phyloP scores from a whole-genome alignment of 2,329 filamentous ascomycete genomes.

The Pseudogymnoascus sp. region DNA sequence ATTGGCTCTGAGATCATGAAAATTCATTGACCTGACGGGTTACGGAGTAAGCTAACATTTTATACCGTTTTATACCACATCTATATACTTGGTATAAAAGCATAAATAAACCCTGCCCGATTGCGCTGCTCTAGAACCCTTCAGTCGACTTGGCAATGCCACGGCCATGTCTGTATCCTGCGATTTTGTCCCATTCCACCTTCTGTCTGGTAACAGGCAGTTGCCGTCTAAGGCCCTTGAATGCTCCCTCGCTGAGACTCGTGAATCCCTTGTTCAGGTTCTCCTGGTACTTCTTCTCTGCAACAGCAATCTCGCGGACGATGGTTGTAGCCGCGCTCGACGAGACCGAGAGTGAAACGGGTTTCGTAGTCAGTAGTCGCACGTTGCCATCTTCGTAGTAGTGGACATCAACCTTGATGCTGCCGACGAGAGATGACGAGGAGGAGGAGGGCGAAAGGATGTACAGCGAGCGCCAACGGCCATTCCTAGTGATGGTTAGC shows the following conservation, averaged over 20 bases:
- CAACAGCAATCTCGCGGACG: constrained; percentile 66
- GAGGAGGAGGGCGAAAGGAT: constrained; percentile 64
- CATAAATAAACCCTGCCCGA: not conserved
- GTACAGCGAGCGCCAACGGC: constrained; percentile 89
- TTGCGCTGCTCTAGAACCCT: not conserved
- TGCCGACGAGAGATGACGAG: constrained; percentile 58
- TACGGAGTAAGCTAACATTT: constrained; percentile 3
- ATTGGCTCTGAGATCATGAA: not conserved
- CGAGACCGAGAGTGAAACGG: constrained; percentile 54
- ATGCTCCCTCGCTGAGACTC: constrained; percentile 83
- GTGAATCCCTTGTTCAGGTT: constrained; percentile 88
- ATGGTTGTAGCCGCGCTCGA: constrained; percentile 55
- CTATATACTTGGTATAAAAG: constrained; percentile 8
- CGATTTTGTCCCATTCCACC: constrained; percentile 98
- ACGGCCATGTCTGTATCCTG: constrained; percentile 79
- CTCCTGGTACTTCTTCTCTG: constrained; percentile 92
- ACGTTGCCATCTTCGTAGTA: constrained; percentile 99
- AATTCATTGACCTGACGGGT: not conserved
- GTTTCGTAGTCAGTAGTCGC: constrained; percentile 81
- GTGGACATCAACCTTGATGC: constrained; percentile 89
- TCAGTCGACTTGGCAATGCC: constrained; percentile 53
- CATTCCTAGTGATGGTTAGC: constrained; percentile 57
- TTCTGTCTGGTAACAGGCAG: constrained; percentile 95
- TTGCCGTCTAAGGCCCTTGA: constrained; percentile 87
- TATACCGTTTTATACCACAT: constrained; percentile 1